Percentiles rank a stretch among this genome's conserved stretches.
Evolutionary conservation across 1,139 yeast genomes (phyloP).

Genomic region (Yamadazyma jaroonii): DNA sequence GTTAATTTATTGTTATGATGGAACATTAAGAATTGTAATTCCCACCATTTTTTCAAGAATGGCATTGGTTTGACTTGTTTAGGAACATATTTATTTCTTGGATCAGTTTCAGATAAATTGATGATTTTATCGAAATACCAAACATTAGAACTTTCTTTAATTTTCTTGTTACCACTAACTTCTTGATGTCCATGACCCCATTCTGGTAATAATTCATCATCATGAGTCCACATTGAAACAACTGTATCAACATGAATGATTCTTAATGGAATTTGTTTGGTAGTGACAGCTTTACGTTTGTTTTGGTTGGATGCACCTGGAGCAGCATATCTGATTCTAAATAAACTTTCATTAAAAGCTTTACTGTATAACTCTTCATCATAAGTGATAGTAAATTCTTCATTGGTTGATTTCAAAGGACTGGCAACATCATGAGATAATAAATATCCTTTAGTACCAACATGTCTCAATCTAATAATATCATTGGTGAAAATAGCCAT

Average conservation of each 20-base stretch:
- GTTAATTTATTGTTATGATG: constrained; percentile 85
- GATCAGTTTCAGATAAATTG: constrained; percentile 51
- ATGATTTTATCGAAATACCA: constrained; percentile 81
- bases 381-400: constrained; percentile 78
- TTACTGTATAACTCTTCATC: constrained; percentile 39
- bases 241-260: constrained; percentile 80
- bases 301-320: constrained; percentile 39
- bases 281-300: constrained; percentile 52
- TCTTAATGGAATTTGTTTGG: constrained; percentile 67
- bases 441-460: constrained; percentile 73
- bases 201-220: constrained; percentile 78
- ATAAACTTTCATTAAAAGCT: constrained; percentile 68
- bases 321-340: constrained; percentile 59
- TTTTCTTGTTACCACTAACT: constrained; percentile 89
- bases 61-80: constrained; percentile 59
- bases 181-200: constrained; percentile 95
- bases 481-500: constrained; percentile 51
- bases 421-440: constrained; percentile 97
- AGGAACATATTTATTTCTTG: constrained; percentile 57
- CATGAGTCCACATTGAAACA: constrained; percentile 95
- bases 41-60: constrained; percentile 84
- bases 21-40: constrained; percentile 86
- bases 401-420: constrained; percentile 86
- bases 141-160: constrained; percentile 60
- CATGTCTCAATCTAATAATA: constrained; percentile 75